A percentile compares a stretch with the other conserved stretches of the same genome.
Evolutionary conservation across 306 rosid species (phyloP).

Genomic region (Prinsepia uniflora): DNA sequence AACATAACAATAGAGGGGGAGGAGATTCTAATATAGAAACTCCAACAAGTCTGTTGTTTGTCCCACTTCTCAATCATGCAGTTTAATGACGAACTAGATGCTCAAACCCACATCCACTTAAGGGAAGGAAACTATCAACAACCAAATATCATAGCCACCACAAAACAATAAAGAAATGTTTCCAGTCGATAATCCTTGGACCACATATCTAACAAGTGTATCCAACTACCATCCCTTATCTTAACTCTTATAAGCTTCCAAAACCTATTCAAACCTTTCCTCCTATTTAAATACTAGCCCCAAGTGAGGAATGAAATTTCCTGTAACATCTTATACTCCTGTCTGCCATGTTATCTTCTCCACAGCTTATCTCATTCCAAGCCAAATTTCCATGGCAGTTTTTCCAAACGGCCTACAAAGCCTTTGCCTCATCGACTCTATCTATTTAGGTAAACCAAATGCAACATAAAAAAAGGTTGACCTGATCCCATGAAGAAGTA

Average conservation of each 20-base stretch:
- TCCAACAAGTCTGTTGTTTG: too few species aligned
- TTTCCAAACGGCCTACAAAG: neutral
- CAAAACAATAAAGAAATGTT: too few species aligned
- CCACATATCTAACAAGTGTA: neutral
- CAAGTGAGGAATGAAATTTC: neutral
- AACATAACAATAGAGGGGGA: too few species aligned
- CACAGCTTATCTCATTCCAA: neutral
- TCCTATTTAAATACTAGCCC: neutral
- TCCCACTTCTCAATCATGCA: too few species aligned
- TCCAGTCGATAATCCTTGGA: too few species aligned
- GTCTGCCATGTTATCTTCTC: neutral
- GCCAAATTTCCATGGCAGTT: neutral
- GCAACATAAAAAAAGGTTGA: neutral
- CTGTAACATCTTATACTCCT: neutral
- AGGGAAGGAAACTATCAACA: too few species aligned
- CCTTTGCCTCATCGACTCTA: neutral
- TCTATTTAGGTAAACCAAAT: neutral
- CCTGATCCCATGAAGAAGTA: too few species aligned
- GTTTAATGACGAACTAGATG: too few species aligned
- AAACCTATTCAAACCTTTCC: neutral
- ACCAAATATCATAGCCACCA: too few species aligned
- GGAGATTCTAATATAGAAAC: too few species aligned
- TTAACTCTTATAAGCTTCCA: neutral
- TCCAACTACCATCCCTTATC: neutral
- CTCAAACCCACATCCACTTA: too few species aligned